phyloP scores from a whole-genome alignment of 148 eudicot species.

The Camellia granthamiana region DNA sequence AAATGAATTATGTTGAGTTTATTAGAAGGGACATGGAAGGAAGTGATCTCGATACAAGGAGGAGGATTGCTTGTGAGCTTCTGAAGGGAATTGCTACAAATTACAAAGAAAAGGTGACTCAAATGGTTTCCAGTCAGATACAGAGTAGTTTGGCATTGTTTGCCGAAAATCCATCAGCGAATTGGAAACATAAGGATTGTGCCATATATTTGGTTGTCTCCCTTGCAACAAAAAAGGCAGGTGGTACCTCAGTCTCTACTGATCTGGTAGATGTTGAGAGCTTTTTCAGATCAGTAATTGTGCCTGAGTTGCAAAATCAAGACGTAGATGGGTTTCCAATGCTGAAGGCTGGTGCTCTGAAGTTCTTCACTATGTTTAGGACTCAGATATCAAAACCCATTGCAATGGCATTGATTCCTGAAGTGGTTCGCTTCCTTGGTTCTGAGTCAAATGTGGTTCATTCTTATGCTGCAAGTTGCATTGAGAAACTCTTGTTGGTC shows the following conservation, averaged over 20 bases:
- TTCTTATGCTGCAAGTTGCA: conserved; percentile 87
- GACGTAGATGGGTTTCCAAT: conserved; percentile 84
- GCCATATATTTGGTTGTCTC: conserved; percentile 91
- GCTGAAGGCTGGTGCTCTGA: conserved; percentile 89
- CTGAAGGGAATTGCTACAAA: conserved; percentile 79
- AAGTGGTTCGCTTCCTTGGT: conserved; percentile 68
- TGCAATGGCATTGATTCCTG: conserved; percentile 71
- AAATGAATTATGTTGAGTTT: conserved; percentile 87
- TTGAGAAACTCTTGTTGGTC: conserved; percentile 84
- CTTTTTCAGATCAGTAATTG: conserved; percentile 71
- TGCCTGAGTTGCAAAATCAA: conserved; percentile 79
- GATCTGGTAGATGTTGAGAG: conserved; percentile 77
- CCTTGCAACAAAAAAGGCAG: conserved; percentile 68
- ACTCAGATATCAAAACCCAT: conserved; percentile 68
- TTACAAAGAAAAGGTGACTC: conserved; percentile 71
- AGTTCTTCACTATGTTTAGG: conserved; percentile 82
- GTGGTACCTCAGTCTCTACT: conserved; percentile 67
- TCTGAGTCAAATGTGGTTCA: conserved; percentile 94
- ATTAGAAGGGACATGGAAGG: conserved; percentile 96
- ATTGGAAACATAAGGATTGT: conserved; percentile 94
- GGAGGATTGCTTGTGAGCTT: conserved; percentile 98
- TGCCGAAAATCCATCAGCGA: conserved; percentile 60
- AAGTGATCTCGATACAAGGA: conserved; percentile 93
- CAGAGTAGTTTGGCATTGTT: conserved; percentile 58
- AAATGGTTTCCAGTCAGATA: conserved; percentile 60